Evolutionary conservation across 345 rosid species (phyloP).

Genomic region (Moricandia moricandioides): DNA sequence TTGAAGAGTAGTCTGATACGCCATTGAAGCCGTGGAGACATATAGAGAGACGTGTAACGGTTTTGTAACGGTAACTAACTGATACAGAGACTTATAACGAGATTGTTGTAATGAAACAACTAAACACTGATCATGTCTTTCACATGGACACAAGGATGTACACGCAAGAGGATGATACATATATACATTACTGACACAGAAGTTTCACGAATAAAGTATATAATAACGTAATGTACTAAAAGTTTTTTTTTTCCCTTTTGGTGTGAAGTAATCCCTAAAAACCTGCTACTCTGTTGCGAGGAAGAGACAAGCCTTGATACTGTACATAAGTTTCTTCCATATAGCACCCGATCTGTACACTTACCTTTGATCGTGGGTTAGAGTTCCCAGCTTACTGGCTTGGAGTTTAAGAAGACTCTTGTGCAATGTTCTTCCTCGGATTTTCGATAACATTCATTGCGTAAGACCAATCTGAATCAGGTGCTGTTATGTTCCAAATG

Average conservation of each 20-base stretch:
- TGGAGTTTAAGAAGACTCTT: constrained; percentile 29
- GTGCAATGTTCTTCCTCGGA: constrained; percentile 24
- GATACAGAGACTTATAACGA: constrained; percentile 31
- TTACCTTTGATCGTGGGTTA: constrained; percentile 45
- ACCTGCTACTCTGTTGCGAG: constrained; percentile 45
- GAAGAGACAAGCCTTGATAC: not conserved
- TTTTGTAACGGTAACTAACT: constrained; percentile 16
- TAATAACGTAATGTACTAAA: constrained; percentile 29
- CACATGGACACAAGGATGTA: constrained; percentile 37
- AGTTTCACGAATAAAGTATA: constrained; percentile 11
- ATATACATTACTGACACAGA: constrained; percentile 12
- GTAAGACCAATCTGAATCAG: constrained; percentile 84
- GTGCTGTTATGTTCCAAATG: constrained; percentile 62
- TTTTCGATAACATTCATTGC: constrained; percentile 33
- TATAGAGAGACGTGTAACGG: constrained; percentile 18
- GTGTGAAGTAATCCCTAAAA: constrained; percentile 48
- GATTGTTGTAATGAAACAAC: constrained; percentile 17
- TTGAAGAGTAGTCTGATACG: constrained; percentile 32
- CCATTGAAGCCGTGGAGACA: constrained; percentile 26
- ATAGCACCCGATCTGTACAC: constrained; percentile 50
- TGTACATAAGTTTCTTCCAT: constrained; percentile 35
- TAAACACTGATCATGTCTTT: constrained; percentile 44
- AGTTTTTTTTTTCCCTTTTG: not conserved
- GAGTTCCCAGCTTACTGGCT: constrained; percentile 41
- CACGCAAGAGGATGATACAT: constrained; percentile 32